phyloP scores from a whole-genome alignment of 352 stramenopile species.

The Phytophthora citricola region DNA sequence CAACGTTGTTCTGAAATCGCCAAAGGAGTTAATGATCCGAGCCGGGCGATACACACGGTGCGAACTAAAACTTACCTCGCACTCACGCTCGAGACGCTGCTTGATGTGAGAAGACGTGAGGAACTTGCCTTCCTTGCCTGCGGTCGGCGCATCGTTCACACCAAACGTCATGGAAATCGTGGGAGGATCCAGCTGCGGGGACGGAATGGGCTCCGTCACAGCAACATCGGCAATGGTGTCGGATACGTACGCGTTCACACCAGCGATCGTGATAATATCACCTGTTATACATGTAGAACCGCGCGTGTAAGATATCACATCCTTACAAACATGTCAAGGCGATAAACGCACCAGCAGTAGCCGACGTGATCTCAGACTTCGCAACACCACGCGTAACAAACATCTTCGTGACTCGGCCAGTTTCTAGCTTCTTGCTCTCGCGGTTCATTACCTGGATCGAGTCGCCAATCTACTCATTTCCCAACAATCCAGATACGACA shows the following conservation, averaged over 20 bases:
- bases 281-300: conserved; percentile 47
- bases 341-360: conserved; percentile 67
- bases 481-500: background rate
- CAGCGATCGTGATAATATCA: conserved; percentile 98
- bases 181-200: conserved; percentile 94
- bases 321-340: background rate
- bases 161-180: conserved; percentile 99
- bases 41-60: background rate
- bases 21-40: conserved; percentile 10
- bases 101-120: conserved; percentile 96
- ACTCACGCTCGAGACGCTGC: conserved; percentile 94
- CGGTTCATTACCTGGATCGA: conserved; percentile 91
- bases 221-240: conserved; percentile 88
- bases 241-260: conserved; percentile 91
- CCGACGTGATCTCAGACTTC: conserved; percentile 89
- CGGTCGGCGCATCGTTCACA: conserved; percentile 97
- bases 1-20: conserved; percentile 95
- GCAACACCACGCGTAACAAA: conserved; percentile 83
- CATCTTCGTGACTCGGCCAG: conserved; percentile 88
- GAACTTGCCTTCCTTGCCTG: conserved; percentile 97
- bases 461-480: conserved; percentile 73
- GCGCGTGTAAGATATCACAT: background rate
- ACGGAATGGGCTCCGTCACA: conserved; percentile 89
- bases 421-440: conserved; percentile 82
- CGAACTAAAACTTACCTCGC: conserved; percentile 57